These are phyloP conservation scores for cucumber (Cucumis sativus) DNA, from an alignment of 306 rosid genomes.

Conservation along the genomic window DNA sequence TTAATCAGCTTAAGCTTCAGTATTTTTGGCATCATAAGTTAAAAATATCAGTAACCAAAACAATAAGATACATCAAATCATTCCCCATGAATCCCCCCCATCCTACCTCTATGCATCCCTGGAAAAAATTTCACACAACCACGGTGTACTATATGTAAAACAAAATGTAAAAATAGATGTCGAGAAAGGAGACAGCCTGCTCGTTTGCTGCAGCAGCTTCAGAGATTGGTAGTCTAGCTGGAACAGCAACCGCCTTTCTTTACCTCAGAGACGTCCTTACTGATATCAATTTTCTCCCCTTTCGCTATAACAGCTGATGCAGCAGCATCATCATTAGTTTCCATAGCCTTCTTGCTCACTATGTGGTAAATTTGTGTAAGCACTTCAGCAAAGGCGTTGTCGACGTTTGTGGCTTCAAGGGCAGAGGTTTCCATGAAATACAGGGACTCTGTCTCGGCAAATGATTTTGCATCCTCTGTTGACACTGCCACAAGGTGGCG, in stretches of 20 bases:
- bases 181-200: neutral
- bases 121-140: slow-evolving; percentile 14
- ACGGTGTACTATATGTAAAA: slow-evolving; percentile 9
- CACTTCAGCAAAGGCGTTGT: slow-evolving; percentile 32
- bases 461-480: slow-evolving; percentile 37
- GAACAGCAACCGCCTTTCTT: slow-evolving; percentile 46
- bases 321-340: slow-evolving; percentile 20
- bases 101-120: neutral
- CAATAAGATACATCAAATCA: neutral
- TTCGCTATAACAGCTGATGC: slow-evolving; percentile 29
- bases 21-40: neutral
- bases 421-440: slow-evolving; percentile 57
- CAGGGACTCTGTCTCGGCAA: slow-evolving; percentile 37
- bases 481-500: slow-evolving; percentile 45
- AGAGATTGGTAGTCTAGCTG: slow-evolving; percentile 12
- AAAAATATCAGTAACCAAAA: neutral
- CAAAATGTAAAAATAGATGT: neutral
- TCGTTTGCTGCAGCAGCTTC: neutral
- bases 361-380: slow-evolving; percentile 39
- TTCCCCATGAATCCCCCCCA: neutral
- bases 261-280: slow-evolving; percentile 36
- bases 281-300: slow-evolving; percentile 39
- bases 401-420: slow-evolving; percentile 41
- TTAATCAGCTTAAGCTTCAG: neutral
- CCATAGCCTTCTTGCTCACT: slow-evolving; percentile 40